Percentiles rank a stretch among this genome's conserved stretches.
phyloP scores from a whole-genome alignment of 2,329 filamentous ascomycete genomes.

The Colletotrichum tropicale region DNA sequence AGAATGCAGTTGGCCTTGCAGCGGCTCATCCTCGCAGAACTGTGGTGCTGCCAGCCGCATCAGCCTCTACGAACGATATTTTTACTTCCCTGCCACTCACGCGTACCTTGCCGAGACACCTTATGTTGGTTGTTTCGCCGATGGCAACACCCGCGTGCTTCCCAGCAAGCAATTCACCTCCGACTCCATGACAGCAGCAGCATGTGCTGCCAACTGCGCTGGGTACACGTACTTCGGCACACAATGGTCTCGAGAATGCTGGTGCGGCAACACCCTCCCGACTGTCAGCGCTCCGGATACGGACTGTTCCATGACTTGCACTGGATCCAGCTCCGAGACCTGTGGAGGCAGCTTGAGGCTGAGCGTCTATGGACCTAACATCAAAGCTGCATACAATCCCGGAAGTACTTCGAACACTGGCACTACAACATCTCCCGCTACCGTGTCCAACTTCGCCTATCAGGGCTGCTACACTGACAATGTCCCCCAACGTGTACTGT shows the following conservation, averaged over 20 bases:
- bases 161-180: conserved; percentile 30
- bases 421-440: background rate
- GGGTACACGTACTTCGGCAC: conserved; percentile 48
- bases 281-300: conserved; percentile 29
- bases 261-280: conserved; percentile 42
- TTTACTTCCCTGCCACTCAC: background rate
- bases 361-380: conserved; percentile 28
- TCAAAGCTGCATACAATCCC: background rate
- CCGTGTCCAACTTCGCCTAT: background rate
- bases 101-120: background rate
- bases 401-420: background rate
- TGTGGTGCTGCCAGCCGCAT: background rate
- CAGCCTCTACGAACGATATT: background rate
- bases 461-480: background rate
- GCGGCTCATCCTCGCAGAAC: background rate
- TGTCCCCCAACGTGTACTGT: conserved; percentile 37
- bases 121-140: background rate
- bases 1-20: background rate
- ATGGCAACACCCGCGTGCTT: conserved; percentile 28
- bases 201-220: conserved; percentile 42
- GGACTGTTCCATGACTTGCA: conserved; percentile 45
- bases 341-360: conserved; percentile 45
- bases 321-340: conserved; percentile 36
- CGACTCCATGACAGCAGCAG: conserved; percentile 38
- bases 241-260: conserved; percentile 48